Percentiles rank a stretch among this genome's conserved stretches.
These are phyloP conservation scores for Globisporangium megalacanthum DNA, from an alignment of 352 stramenopile genomes.

Conservation along the genomic window DNA sequence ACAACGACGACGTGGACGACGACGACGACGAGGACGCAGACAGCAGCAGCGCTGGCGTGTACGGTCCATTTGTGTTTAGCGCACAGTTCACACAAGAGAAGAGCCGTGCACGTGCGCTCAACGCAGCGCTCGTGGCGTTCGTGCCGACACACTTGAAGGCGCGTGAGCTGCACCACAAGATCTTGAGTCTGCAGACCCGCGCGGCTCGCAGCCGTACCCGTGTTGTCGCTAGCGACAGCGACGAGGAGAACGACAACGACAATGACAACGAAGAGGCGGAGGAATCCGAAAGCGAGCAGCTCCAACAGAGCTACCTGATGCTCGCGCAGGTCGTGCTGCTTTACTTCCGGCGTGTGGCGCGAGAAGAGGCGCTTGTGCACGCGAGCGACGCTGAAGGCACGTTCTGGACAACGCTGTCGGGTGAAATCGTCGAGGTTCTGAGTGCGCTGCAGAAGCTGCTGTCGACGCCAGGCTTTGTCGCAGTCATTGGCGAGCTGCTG, in stretches of 20 bases:
- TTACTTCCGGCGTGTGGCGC: slow-evolving; percentile 77
- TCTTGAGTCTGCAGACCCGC: slow-evolving; percentile 34
- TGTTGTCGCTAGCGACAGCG: slow-evolving; percentile 15
- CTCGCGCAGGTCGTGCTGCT: slow-evolving; percentile 73
- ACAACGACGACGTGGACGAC: slow-evolving; percentile 70
- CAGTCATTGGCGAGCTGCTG: slow-evolving; percentile 77
- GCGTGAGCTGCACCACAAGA: slow-evolving; percentile 67
- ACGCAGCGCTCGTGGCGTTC: slow-evolving; percentile 61
- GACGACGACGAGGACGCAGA: slow-evolving; percentile 40
- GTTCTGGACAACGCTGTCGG: slow-evolving; percentile 55
- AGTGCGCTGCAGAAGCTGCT: slow-evolving; percentile 76
- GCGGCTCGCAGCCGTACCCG: not conserved
- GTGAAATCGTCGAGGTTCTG: slow-evolving; percentile 67
- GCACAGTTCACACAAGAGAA: slow-evolving; percentile 27
- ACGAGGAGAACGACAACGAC: slow-evolving; percentile 18
- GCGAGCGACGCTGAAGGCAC: slow-evolving; percentile 26
- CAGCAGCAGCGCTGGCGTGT: slow-evolving; percentile 29
- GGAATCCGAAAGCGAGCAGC: slow-evolving; percentile 31
- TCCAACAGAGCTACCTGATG: slow-evolving; percentile 79
- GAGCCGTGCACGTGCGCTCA: slow-evolving; percentile 43
- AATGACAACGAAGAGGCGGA: slow-evolving; percentile 22
- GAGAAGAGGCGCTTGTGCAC: slow-evolving; percentile 47
- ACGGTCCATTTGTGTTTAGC: slow-evolving; percentile 48
- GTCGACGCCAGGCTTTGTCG: slow-evolving; percentile 81
- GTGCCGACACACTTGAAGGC: slow-evolving; percentile 59